phyloP scores from a whole-genome alignment of 495 filamentous ascomycete species.

The Alectoria sarmentosa region DNA sequence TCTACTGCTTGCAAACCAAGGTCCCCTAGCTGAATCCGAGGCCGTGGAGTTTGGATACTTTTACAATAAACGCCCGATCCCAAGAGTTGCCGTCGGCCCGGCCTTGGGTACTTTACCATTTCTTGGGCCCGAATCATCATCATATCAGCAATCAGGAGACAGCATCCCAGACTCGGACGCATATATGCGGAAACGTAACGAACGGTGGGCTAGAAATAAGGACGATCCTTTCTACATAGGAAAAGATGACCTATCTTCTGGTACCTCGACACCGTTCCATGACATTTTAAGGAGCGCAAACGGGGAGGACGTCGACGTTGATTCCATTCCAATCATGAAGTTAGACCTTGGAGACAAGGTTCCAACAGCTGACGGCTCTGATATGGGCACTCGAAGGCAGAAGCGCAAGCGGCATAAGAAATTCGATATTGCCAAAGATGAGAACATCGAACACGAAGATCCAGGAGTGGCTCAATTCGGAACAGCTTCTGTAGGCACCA shows the following conservation, averaged over 20 bases:
- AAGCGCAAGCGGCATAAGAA: conserved; percentile 34
- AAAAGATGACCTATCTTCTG: conserved; percentile 41
- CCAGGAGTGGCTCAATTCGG: conserved; percentile 8
- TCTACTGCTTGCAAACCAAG: conserved; percentile 51
- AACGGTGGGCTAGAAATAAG: conserved; percentile 69
- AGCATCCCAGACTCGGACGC: conserved; percentile 57
- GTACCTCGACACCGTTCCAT: conserved; percentile 61
- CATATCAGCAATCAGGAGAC: conserved; percentile 60
- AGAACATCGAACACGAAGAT: conserved; percentile 39
- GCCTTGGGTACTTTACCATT: conserved; percentile 30
- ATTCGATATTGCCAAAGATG: conserved; percentile 57
- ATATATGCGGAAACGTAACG: conserved; percentile 53
- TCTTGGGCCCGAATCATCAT: conserved; percentile 41
- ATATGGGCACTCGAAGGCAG: conserved; percentile 16
- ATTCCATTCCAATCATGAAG: conserved; percentile 91
- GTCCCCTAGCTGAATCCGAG: conserved; percentile 41
- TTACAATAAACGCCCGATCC: conserved; percentile 52
- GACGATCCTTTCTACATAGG: conserved; percentile 96
- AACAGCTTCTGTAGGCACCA: not conserved
- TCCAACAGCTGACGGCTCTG: conserved; percentile 23
- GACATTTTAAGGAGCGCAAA: conserved; percentile 61
- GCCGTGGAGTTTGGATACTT: conserved; percentile 63
- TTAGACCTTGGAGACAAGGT: conserved; percentile 57
- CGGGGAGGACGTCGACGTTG: conserved; percentile 73
- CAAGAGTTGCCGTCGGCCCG: conserved; percentile 25